Evolutionary conservation across 2,329 filamentous ascomycete genomes (phyloP).

Genomic region (Achaetomium macrosporum): DNA sequence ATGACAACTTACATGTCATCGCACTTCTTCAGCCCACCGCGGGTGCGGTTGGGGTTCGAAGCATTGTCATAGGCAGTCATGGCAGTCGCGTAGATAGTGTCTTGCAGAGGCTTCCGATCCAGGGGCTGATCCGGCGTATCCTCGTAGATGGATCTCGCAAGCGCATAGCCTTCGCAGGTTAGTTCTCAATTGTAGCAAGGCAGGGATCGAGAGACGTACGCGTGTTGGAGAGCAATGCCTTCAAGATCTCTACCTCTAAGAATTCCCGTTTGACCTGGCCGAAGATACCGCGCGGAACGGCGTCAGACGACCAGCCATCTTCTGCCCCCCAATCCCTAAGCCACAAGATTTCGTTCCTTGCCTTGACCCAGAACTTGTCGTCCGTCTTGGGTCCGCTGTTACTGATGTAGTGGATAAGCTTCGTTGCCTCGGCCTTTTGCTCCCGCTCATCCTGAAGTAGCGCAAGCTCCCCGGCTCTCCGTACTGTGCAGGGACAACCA

Average conservation of each 20-base stretch:
- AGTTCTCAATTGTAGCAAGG: not conserved
- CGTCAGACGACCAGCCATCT: conserved; percentile 29
- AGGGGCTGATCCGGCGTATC: conserved; percentile 46
- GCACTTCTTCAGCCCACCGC: conserved; percentile 72
- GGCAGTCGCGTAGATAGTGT: conserved; percentile 56
- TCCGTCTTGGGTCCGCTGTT: conserved; percentile 50
- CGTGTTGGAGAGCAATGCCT: conserved; percentile 55
- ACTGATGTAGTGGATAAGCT: conserved; percentile 50
- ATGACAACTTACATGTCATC: conserved; percentile 55
- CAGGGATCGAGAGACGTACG: conserved; percentile 40
- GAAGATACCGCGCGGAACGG: conserved; percentile 45
- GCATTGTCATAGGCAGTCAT: conserved; percentile 74
- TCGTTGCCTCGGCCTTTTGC: conserved; percentile 54
- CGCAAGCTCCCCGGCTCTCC: conserved; percentile 55
- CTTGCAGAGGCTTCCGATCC: conserved; percentile 45
- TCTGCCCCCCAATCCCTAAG: conserved; percentile 64
- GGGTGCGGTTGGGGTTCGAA: conserved; percentile 70
- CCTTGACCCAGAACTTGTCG: conserved; percentile 57
- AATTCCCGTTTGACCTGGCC: conserved; percentile 54
- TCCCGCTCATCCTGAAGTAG: conserved; percentile 59
- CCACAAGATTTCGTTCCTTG: conserved; percentile 64
- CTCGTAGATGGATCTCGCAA: conserved; percentile 59
- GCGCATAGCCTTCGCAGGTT: conserved; percentile 46
- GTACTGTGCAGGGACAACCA: conserved; percentile 46
- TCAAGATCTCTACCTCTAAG: conserved; percentile 67